Conservation (phyloP, 306 rosid genomes). For the Abrus precatorius region DNA sequence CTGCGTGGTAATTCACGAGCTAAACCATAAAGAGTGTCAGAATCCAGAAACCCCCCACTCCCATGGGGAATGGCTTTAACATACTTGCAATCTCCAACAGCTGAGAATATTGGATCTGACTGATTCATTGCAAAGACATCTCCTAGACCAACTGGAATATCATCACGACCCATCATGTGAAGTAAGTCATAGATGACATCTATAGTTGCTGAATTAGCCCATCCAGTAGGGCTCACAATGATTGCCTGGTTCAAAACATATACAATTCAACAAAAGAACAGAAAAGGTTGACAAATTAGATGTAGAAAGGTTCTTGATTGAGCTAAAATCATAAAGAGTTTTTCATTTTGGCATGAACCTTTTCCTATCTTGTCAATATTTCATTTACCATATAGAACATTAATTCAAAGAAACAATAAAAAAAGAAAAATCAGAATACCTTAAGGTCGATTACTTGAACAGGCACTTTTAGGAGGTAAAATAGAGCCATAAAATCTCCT, state of each 20-base stretch:
- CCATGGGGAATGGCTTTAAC: conserved; percentile 93
- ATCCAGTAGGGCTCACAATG: conserved; percentile 91
- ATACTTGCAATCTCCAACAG: conserved; percentile 84
- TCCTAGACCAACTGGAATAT: conserved; percentile 90
- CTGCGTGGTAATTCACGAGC: conserved; percentile 88
- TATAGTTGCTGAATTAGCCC: conserved; percentile 93
- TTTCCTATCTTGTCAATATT: conserved; percentile 15
- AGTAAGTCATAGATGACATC: conserved; percentile 84
- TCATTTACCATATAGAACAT: not conserved
- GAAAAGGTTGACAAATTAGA: not conserved
- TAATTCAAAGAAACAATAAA: conserved; percentile 38
- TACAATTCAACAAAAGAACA: no score
- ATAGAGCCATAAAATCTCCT: conserved; percentile 89
- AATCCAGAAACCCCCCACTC: conserved; percentile 85
- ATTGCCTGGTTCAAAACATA: conserved; percentile 63
- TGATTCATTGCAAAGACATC: conserved; percentile 80
- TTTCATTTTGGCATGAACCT: not conserved
- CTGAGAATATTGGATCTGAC: conserved; percentile 58
- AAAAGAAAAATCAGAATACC: conserved; percentile 52
- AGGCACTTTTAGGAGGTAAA: conserved; percentile 87
- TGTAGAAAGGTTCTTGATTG: not conserved
- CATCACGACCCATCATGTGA: conserved; percentile 99
- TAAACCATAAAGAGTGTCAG: conserved; percentile 94
- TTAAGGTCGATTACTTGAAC: conserved; percentile 80
- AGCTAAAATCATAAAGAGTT: not conserved